Percentiles rank a stretch among this genome's conserved stretches.
These are phyloP conservation scores for Gymnopilus junonius DNA, from an alignment of 768 basidiomycete genomes.

Conservation along the genomic window DNA sequence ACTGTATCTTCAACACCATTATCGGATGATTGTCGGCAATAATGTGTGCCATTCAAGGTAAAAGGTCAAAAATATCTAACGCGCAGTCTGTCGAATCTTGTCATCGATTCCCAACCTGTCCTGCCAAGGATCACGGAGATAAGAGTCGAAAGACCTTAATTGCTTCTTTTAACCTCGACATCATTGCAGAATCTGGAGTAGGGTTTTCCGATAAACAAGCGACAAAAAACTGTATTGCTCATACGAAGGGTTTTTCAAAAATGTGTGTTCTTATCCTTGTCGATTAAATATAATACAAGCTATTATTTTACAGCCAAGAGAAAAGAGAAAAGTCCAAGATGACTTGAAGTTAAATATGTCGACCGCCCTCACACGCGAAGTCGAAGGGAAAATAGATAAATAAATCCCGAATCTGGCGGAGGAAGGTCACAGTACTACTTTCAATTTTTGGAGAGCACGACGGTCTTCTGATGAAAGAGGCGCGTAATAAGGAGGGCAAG, in stretches of 20 bases:
- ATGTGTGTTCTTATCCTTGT: neutral
- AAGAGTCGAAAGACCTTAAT: constrained; percentile 31
- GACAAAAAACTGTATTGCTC: neutral
- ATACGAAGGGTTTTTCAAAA: neutral
- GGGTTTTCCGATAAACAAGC: constrained; percentile 12
- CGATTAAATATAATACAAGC: constrained; percentile 2
- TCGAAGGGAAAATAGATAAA: neutral
- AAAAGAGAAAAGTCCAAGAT: neutral
- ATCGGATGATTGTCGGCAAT: constrained; percentile 33
- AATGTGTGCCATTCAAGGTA: neutral
- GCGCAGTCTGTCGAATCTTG: neutral
- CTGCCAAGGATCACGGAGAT: constrained; percentile 32
- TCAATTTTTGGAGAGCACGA: constrained; percentile 59
- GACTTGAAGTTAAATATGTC: neutral
- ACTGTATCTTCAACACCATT: constrained; percentile 12
- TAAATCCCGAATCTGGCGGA: neutral
- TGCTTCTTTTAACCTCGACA: constrained; percentile 31
- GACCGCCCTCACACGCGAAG: neutral
- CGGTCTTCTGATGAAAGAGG: constrained; percentile 61
- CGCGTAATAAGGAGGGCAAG: constrained; percentile 34
- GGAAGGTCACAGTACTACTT: constrained; percentile 47
- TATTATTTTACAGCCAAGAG: neutral
- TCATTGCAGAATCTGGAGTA: constrained; percentile 1
- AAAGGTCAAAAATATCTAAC: neutral
- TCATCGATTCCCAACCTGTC: constrained; percentile 6